Percentiles rank a stretch among this genome's conserved stretches.
Evolutionary conservation across 495 filamentous ascomycete genomes (phyloP).

Genomic region (Talaromyces thailandensis): DNA sequence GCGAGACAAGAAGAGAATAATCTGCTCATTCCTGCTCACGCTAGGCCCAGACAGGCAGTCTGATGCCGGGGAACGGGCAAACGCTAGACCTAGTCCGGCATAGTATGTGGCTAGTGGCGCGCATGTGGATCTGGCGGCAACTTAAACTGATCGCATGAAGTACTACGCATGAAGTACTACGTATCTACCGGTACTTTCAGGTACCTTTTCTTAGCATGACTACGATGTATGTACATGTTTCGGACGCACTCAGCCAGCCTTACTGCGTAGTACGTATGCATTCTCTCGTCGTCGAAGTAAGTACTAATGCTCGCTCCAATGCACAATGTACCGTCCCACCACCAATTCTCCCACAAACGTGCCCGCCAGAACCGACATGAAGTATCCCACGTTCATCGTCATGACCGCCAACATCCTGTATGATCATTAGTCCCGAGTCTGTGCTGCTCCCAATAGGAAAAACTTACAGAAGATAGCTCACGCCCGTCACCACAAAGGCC

Average conservation of each 20-base stretch:
- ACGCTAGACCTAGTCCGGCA: neutral
- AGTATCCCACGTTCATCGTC: slow-evolving; percentile 97
- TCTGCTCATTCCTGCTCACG: slow-evolving; percentile 9
- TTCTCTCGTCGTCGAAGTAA: too few relatives aligned
- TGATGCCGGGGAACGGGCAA: neutral
- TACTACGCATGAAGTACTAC: too few relatives aligned
- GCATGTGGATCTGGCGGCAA: neutral
- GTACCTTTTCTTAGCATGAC: too few relatives aligned
- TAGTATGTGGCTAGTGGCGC: neutral
- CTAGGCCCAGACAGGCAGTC: neutral
- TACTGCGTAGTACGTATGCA: too few relatives aligned
- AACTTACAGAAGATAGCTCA: slow-evolving; percentile 83
- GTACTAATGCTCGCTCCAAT: slow-evolving; percentile 15
- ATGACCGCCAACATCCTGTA: slow-evolving; percentile 94
- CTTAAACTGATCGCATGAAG: slow-evolving; percentile 1
- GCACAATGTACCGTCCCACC: slow-evolving; percentile 57
- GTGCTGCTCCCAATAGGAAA: neutral
- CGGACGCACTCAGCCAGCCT: neutral
- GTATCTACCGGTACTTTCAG: too few relatives aligned
- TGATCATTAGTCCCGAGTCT: slow-evolving; percentile 3
- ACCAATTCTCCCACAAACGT: slow-evolving; percentile 77
- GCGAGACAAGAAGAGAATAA: slow-evolving; percentile 1
- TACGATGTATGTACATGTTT: too few relatives aligned
- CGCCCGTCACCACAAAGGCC: slow-evolving; percentile 58
- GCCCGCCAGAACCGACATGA: slow-evolving; percentile 75